Base-by-base conservation (phyloP, 768 basidiomycete species). In the Suillus bovinus region DNA sequence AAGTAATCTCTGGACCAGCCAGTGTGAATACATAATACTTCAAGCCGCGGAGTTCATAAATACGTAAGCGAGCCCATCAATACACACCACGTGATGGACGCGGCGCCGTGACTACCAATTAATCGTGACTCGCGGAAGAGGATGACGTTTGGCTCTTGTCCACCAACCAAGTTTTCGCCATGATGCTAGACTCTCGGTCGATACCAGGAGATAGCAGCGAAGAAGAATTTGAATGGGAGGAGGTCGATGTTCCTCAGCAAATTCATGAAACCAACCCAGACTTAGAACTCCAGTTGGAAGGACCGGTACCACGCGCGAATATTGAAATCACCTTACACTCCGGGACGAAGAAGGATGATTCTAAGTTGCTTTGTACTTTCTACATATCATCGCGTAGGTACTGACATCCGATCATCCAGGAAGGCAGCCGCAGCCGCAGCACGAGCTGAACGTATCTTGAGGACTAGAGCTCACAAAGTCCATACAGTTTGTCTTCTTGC, bases 391-490 rank as follows among this genome's bases (percentile, higher is more conserved):
- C n/a, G 6, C 3, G 4, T 20, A 24, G 10, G 14, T 16, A 22
- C 52, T 52, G 56, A 63, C 57, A 62, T 56, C 64, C 34, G 59
- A 79, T 76, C 68, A 84, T 79, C 71, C 80, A 82, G 77, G 74
- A 74, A 82, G 82, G 64, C 75, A 50, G 68, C 67, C 0, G 62
- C 75, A 11, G 72, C 73, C 34, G 67, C 85, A 64, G 74, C 84
- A 38, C 81, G 86, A 63, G 84, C 85, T 16, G 91, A 96, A 69
- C 85, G 95, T 14, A 77, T 88, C 46, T 72, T 87, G 10, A 83
- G 95, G 38, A 84, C 96, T 52, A 84, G 90, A 61, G 87, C 86
- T 59, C 96, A 99, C 78, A 96, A 96, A 76, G 79, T 94, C 16
- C 97, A 99, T 68, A 92, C 94, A 10, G 76, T 96, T 13, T 78